Conservation (phyloP, 495 filamentous ascomycete genomes). For the Chaetomidium leptoderma region DNA sequence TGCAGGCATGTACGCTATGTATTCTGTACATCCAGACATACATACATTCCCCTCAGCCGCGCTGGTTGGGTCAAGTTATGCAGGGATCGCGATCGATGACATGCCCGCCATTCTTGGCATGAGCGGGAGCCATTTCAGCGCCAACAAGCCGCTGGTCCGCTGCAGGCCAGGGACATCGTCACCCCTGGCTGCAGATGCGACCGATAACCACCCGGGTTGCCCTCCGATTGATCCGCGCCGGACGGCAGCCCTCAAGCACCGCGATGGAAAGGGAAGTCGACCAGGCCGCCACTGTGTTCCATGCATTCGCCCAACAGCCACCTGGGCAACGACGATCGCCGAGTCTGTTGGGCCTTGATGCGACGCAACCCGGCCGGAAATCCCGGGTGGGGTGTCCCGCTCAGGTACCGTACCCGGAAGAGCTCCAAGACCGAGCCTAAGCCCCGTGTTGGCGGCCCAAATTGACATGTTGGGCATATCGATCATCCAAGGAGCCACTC, state of each 20-base stretch:
- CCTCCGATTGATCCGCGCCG: slow-evolving; percentile 8
- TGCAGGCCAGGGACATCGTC: not conserved
- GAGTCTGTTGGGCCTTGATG: not conserved
- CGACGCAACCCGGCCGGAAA: not conserved
- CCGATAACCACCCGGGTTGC: not conserved
- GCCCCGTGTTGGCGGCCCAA: not conserved
- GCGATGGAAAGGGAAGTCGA: not conserved
- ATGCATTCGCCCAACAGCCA: not conserved
- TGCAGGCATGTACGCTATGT: no score
- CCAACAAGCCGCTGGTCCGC: no score
- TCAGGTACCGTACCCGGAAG: slow-evolving; percentile 7
- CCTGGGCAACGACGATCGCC: not conserved
- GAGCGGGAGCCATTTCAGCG: no score
- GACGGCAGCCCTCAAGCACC: not conserved
- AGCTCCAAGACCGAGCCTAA: not conserved
- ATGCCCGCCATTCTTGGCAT: no score
- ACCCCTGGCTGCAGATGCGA: slow-evolving; percentile 1
- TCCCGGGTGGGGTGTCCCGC: not conserved
- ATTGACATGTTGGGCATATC: no score
- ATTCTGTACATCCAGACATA: no score
- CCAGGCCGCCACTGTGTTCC: not conserved
- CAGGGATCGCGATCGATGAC: not conserved
- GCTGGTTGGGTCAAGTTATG: no score
- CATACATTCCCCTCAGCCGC: no score
- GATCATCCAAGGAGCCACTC: no score